Evolutionary conservation across 129 eudicot genomes (phyloP).

Genomic region (Flaveria bidentis): DNA sequence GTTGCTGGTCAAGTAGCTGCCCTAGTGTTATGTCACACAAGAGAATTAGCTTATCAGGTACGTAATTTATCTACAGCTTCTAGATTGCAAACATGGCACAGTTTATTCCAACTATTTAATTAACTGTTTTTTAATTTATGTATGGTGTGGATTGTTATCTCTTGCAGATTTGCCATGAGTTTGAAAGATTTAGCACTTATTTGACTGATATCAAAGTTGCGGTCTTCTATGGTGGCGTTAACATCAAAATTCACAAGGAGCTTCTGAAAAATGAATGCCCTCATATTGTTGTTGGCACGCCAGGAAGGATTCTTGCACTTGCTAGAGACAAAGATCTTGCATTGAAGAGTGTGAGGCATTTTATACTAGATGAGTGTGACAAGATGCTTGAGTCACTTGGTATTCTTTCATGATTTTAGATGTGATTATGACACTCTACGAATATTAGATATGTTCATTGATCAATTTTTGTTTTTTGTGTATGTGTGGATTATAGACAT

Average conservation of each 20-base stretch:
- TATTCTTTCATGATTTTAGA: constrained; percentile 27
- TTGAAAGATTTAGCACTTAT: constrained; percentile 94
- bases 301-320: constrained; percentile 91
- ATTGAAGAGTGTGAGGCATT: constrained; percentile 88
- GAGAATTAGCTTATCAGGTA: constrained; percentile 97
- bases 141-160: constrained; percentile 3
- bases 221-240: constrained; percentile 97
- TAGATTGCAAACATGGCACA: too few species aligned
- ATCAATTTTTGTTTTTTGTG: constrained; percentile 12
- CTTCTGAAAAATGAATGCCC: constrained; percentile 96
- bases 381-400: constrained; percentile 99
- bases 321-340: constrained; percentile 88
- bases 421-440: not conserved
- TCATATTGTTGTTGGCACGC: constrained; percentile 96
- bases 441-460: not conserved
- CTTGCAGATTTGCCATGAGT: constrained; percentile 85
- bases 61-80: not conserved
- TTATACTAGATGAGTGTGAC: constrained; percentile 95
- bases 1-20: constrained; percentile 99
- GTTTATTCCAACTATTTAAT: too few species aligned
- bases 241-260: constrained; percentile 87
- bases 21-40: constrained; percentile 89
- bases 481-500: constrained; percentile 49
- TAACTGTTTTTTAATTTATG: not conserved
- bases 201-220: constrained; percentile 88